Percentiles rank a stretch among this genome's conserved stretches.
Conservation (phyloP, 768 basidiomycete species). For the Boletus subcaerulescens region DNA sequence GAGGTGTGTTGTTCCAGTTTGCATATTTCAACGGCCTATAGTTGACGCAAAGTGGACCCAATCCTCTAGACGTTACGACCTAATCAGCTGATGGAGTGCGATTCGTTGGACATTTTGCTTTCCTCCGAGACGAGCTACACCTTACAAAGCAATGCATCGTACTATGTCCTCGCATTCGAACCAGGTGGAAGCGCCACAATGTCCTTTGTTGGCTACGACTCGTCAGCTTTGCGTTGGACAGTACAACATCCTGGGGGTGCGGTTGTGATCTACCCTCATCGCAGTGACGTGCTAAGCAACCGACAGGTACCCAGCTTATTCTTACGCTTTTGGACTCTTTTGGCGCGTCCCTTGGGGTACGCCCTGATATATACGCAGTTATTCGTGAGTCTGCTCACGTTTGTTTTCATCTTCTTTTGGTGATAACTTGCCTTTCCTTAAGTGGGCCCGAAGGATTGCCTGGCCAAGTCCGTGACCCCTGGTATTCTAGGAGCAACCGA, state of each 20-base stretch:
- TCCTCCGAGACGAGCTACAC: background rate
- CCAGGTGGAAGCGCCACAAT: constrained; percentile 35
- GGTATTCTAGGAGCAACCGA: constrained; percentile 30
- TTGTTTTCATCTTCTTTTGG: background rate
- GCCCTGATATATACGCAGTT: constrained; percentile 35
- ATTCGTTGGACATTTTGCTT: constrained; percentile 8
- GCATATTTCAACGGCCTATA: background rate
- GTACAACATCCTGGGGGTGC: constrained; percentile 40
- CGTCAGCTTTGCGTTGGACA: constrained; percentile 36
- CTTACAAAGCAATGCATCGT: constrained; percentile 27
- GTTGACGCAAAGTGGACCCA: background rate
- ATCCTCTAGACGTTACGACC: background rate
- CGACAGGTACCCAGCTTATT: constrained; percentile 41
- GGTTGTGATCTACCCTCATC: constrained; percentile 9
- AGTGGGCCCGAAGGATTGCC: constrained; percentile 31
- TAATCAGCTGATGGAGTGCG: constrained; percentile 14
- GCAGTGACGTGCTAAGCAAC: background rate
- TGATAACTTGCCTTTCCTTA: background rate
- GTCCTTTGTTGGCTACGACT: constrained; percentile 34
- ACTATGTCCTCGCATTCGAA: constrained; percentile 42
- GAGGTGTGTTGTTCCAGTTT: constrained; percentile 3
- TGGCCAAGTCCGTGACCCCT: constrained; percentile 17
- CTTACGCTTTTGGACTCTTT: constrained; percentile 44
- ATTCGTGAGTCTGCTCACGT: constrained; percentile 27
- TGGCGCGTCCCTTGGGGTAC: constrained; percentile 41